Evolutionary conservation across 192 early-diverging fungal genomes (phyloP), one percentile per base, ranked within the genome.

Genomic region (Coemansia sp.): DNA sequence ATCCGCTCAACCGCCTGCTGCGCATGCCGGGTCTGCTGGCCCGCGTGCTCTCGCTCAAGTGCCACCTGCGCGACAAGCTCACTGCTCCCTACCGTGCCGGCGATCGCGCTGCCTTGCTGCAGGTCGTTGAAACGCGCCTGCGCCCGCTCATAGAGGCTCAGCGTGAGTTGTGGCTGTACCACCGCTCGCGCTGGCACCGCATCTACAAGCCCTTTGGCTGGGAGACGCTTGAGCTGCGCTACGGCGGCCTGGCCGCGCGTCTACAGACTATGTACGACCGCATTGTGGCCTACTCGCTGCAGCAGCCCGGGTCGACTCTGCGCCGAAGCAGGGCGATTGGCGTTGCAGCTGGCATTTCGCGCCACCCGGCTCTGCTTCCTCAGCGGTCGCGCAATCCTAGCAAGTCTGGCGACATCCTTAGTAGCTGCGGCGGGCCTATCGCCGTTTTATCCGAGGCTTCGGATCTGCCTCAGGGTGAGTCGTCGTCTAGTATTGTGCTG

Each of bases 191-290:
- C 59, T 95, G 94, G 94, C 85, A 89, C 61, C 75, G 83, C 51
- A 90, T 87, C 54, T 91, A 91, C 71, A 91, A 92, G 59, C 93
- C 94, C 2, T 93, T 94, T 88, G 94, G 94, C 6, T 89, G 91
- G 87, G 94, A 95, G 64, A 86, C 92, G 0, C 59, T 95, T 1
- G 94, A 95, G 66, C 67, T 92, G 68, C 87, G 94, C 31, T 95
- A 95, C 73, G 94, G 94, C 43, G 93, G 90, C 2, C 54, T 92
- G 31, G 63, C 82, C 4, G 85, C 90, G 8, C 82, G 91, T 1
- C 57, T 92, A 31, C 65, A 85, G 57, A 89, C 91, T 38, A 88
- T 92, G 87, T 77, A 88, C 22, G 87, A 90, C 47, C 85, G 87
- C 8, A 83, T 92, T 25, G 79, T 88, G 9, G 84, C 85, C 6